Evolutionary conservation across 83 land plant genomes (phyloP), one percentile per base, ranked within the genome.

Genomic region (Picea mariana): DNA sequence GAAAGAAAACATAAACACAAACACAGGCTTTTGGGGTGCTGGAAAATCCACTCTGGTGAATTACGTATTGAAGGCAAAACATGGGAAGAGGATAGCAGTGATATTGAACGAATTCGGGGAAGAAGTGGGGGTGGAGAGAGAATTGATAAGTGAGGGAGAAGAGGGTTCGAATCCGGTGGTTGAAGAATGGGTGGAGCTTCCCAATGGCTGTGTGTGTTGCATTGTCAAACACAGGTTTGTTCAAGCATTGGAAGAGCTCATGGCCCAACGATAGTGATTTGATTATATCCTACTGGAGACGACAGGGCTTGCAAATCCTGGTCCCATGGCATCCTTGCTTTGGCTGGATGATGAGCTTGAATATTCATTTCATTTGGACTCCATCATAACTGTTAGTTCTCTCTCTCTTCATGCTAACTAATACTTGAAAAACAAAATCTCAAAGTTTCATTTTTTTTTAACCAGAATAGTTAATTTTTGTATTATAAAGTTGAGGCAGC

Each of bases 51-150:
- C 31, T 27, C 85, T 97, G 73, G 98, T 97, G 31, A 95, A 95
- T 73, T 88, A 92, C 62, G 78, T 97, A 12, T 81, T 97, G 84
- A 88, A 93, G 78, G 88, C 84, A 15, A 86, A 91, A 79, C 99
- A 97, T 78, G 99, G 99, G 24, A 91, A 90, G 83, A 92, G 88
- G 85, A 94, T 97, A 71, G 99, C 99, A 11, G 98, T 97, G 34
- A 97, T 97, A 71, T 78, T 97, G 85, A 97, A 97, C 77, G 99
- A 97, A 82, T 97, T 97, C 73, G 99, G 98, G 0, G 99, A 97
- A 72, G 98, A 97, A 84, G 86, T 97, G 24, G 99, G 99, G 52
- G 92, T 97, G 2, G 99, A 95, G 84, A 92, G 92, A 80, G 99
- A 97, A 1, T 92, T 97, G 97, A 96, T 97, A 21, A 97, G 92